Conservation (phyloP, 139 green algal species). For the Chlamydomonas sphaeroides region DNA sequence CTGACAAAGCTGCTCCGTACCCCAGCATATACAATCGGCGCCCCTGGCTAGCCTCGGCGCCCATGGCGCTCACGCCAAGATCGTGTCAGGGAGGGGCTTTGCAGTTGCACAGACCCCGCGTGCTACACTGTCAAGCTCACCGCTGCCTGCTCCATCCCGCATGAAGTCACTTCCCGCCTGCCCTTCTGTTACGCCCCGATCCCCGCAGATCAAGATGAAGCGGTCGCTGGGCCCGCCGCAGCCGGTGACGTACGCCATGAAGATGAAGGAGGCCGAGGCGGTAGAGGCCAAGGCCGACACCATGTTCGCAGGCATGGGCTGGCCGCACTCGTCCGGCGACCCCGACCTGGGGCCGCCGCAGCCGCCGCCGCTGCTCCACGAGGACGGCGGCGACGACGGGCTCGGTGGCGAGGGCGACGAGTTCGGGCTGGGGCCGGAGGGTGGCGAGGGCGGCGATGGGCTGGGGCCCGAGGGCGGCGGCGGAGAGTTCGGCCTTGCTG, state of each 20-base stretch:
- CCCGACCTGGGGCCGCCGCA: conserved; percentile 1
- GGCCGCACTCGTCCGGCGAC: conserved; percentile 24
- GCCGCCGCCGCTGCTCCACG: background rate
- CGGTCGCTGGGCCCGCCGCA: conserved; percentile 19
- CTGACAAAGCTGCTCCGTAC: too few species aligned
- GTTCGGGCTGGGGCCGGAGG: background rate
- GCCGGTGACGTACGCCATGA: conserved; percentile 17
- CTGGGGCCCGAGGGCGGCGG: background rate
- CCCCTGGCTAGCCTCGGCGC: too few species aligned
- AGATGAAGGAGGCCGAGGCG: conserved; percentile 13
- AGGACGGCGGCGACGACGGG: background rate
- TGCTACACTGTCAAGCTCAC: too few species aligned
- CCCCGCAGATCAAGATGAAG: conserved; percentile 21
- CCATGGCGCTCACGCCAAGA: too few species aligned
- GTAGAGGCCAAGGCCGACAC: conserved; percentile 27
- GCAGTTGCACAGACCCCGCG: too few species aligned
- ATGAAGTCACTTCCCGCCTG: too few species aligned
- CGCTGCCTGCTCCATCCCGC: too few species aligned
- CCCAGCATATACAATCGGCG: too few species aligned
- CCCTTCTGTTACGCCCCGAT: too few species aligned
- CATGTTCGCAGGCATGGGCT: conserved; percentile 2
- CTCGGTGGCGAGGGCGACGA: background rate
- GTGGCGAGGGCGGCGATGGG: background rate
- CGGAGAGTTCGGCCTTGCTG: background rate
- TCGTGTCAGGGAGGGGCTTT: too few species aligned